Evolutionary conservation across 345 rosid species (phyloP), one percentile per base, ranked within the genome.

Genomic region (Xanthoceras sorbifolium): DNA sequence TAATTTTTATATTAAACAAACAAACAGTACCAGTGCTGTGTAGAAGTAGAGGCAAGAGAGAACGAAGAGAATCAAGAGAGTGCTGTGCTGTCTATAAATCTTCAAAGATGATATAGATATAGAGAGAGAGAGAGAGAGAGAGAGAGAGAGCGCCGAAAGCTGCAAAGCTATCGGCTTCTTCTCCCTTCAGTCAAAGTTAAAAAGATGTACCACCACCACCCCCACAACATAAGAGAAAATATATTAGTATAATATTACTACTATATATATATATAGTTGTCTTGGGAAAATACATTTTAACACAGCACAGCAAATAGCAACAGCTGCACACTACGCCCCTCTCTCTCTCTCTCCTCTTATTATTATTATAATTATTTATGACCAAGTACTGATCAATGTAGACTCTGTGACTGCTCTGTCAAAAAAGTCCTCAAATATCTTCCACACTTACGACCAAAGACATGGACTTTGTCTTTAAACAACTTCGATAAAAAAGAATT

Each of bases 71-170:
- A 25, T 6, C 32, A 67, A 9, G 50, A 6, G 31, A 15, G 55
- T 26, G 28, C 20, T 29, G 36, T 29, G 34, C 18, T 50, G 55
- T 5, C 55, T 14, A 26, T 59, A 57, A 72, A 72, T 23, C 66
- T 72, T 25, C 23, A 71, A 57, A 28, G 57, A 44, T 22, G 29
- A 46, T 38, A 66, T 31, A 42, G 1, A 72, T 69, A 54, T n/a
- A 71, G 67, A 76, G 18, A 36, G 48, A 25, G 26, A 60, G 46
- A 67, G 46, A 46, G 1, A 73, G 71, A 62, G 34, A 71, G 67
- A 76, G 36, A 73, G 78, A 70, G 73, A 82, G 32, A 81, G 86
- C 85, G 86, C 80, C 84, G 80, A 86, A 85, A 85, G 88, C 87
- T 83, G 86, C 80, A 18, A 38, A 64, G 61, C 79, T 77, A 70